Conservation (phyloP, 345 rosid species). For the Sisymbrium altissimum region DNA sequence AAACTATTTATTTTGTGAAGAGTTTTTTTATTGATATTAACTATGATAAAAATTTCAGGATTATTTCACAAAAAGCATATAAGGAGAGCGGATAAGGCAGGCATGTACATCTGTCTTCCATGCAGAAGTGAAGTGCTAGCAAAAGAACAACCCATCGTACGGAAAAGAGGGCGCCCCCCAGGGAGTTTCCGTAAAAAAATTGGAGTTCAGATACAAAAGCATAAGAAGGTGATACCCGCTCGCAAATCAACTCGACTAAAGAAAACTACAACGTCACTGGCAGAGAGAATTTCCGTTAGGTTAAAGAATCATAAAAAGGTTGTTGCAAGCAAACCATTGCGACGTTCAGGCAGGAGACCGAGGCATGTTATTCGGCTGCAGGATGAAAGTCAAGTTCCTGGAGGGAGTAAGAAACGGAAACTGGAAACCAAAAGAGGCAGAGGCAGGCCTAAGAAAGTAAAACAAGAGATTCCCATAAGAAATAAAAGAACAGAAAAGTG, state of each 20-base stretch:
- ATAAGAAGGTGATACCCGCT: constrained; percentile 32
- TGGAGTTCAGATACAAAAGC: constrained; percentile 42
- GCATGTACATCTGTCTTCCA: constrained; percentile 56
- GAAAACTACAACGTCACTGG: constrained; percentile 35
- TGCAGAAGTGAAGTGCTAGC: constrained; percentile 49
- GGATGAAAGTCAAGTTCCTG: constrained; percentile 39
- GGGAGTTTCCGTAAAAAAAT: constrained; percentile 37
- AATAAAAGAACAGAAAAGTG: constrained; percentile 58
- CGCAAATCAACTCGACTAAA: constrained; percentile 34
- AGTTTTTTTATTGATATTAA: background rate
- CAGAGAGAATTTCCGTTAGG: constrained; percentile 36
- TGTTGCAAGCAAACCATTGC: constrained; percentile 56
- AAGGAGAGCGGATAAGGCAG: constrained; percentile 53
- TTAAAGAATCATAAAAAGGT: constrained; percentile 48
- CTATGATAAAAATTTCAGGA: constrained; percentile 49
- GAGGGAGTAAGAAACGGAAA: constrained; percentile 47
- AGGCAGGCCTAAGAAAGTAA: constrained; percentile 38
- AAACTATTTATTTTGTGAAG: background rate
- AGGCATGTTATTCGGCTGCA: constrained; percentile 42
- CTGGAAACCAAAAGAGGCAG: constrained; percentile 44
- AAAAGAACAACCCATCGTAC: constrained; percentile 31
- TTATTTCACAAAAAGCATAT: constrained; percentile 77
- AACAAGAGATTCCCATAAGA: constrained; percentile 37
- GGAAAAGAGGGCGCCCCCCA: constrained; percentile 37
- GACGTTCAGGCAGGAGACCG: constrained; percentile 74